Percentiles rank a stretch among this genome's conserved stretches.
Evolutionary conservation across 2,329 filamentous ascomycete species (phyloP).

Genomic region (Blumeriella jaapii): DNA sequence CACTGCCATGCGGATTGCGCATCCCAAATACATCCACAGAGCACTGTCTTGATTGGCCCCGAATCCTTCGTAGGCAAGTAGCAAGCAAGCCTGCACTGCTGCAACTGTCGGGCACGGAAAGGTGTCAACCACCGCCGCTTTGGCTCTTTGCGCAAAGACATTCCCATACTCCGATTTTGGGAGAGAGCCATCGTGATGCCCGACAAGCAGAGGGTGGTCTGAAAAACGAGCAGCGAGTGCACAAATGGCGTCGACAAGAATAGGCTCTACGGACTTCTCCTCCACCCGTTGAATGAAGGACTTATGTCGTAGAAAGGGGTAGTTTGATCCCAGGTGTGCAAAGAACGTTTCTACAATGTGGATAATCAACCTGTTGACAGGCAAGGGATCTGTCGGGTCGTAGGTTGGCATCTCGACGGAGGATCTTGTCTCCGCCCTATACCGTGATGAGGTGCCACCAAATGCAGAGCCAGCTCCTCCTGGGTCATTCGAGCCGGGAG

Average conservation of each 20-base stretch:
- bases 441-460: slow-evolving; percentile 16
- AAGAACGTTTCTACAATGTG: slow-evolving; percentile 76
- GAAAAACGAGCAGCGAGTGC: slow-evolving; percentile 75
- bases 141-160: slow-evolving; percentile 70
- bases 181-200: slow-evolving; percentile 36
- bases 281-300: slow-evolving; percentile 65
- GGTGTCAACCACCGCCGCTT: slow-evolving; percentile 70
- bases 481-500: slow-evolving; percentile 19
- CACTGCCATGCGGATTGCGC: slow-evolving; percentile 73
- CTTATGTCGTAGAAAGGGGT: slow-evolving; percentile 65
- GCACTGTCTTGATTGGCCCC: slow-evolving; percentile 81
- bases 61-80: slow-evolving; percentile 84
- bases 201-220: slow-evolving; percentile 41
- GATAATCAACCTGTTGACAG: slow-evolving; percentile 64
- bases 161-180: slow-evolving; percentile 59
- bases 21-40: slow-evolving; percentile 86
- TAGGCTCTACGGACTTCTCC: slow-evolving; percentile 72
- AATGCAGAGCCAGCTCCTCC: slow-evolving; percentile 13
- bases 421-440: slow-evolving; percentile 17
- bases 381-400: slow-evolving; percentile 56
- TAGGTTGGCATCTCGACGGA: slow-evolving; percentile 53
- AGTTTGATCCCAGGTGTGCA: slow-evolving; percentile 70
- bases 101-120: slow-evolving; percentile 75
- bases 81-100: slow-evolving; percentile 70
- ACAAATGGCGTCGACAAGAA: slow-evolving; percentile 78